Base-by-base conservation (phyloP, 768 basidiomycete genomes). In the Trametes punicea region DNA sequence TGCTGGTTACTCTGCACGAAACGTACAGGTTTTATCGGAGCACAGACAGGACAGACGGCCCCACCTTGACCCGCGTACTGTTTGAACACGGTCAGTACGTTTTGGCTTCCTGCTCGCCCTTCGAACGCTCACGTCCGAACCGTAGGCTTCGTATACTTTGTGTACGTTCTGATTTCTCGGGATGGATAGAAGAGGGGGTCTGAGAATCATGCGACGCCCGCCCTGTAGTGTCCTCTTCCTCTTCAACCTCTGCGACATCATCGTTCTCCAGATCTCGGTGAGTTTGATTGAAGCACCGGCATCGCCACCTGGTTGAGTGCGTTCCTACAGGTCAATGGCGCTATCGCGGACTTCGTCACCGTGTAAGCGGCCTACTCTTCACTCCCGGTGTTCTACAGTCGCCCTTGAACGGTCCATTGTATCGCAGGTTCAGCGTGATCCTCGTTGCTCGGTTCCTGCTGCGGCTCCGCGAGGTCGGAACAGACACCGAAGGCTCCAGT, bases 231-330 rank as follows among this genome's bases (percentile, higher is more conserved):
- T 52, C 2, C 21, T 52, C 2, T 52, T 52, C 18, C n/a, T 52
- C 15, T 44, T 23, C 40, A 52, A 52, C 41, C n/a, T 52, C 30
- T 52, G 27, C 30, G 51, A 52, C 30, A 52, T 52, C 29, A 33
- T 52, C 15, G 20, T 52, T 20, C 31, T 52, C 6, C 51, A 52
- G 21, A 41, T 52, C 6, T 11, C 51, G 31, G 51, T 52, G 2
- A 3, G 41, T 21, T 5, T 40, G 8, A 5, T 21, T 3, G 9
- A 15, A 4, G 7, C 2, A 4, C 10, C 5, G 2, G 13, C 9
- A 18, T 15, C 4, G 4, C 20, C 4, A 25, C 34, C 2, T 16
- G 20, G 15, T 39, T 6, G 23, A 31, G 11, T 11, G 5, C 6
- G 11, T 5, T 20, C 3, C 23, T 1, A 2, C 11, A 51, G 49